phyloP scores from a whole-genome alignment of 73 alveolate species.

The Paramecium tetraurelia region DNA sequence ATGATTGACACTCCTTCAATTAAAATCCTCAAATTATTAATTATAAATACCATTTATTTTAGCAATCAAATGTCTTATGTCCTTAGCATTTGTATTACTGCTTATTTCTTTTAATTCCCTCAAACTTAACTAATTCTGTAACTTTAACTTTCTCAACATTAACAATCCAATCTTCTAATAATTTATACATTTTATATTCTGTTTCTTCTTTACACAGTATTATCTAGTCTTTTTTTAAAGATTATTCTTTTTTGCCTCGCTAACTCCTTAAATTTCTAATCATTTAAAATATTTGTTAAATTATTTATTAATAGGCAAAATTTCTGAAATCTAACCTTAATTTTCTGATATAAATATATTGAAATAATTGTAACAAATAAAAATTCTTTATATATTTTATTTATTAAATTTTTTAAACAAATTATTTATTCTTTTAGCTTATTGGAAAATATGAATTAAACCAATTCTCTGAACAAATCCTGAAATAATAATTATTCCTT shows the following conservation, averaged over 20 bases:
- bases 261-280: not conserved
- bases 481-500: too few species aligned
- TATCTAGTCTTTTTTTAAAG: not conserved
- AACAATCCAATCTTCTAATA: not conserved
- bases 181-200: not conserved
- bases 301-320: not conserved
- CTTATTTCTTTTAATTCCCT: not conserved
- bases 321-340: not conserved
- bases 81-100: not conserved
- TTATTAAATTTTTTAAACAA: too few species aligned
- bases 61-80: not conserved
- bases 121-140: not conserved
- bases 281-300: not conserved
- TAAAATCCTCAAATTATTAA: not conserved
- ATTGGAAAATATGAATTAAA: too few species aligned
- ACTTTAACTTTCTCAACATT: not conserved
- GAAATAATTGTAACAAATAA: too few species aligned
- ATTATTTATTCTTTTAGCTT: too few species aligned
- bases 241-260: not conserved
- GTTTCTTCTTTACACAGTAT: not conserved
- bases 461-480: too few species aligned
- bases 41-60: not conserved
- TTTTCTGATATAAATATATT: not conserved
- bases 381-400: too few species aligned
- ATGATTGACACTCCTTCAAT: not conserved